Base-by-base conservation (phyloP, 2,329 filamentous ascomycete species). In the Pezicula neosporulosa region DNA sequence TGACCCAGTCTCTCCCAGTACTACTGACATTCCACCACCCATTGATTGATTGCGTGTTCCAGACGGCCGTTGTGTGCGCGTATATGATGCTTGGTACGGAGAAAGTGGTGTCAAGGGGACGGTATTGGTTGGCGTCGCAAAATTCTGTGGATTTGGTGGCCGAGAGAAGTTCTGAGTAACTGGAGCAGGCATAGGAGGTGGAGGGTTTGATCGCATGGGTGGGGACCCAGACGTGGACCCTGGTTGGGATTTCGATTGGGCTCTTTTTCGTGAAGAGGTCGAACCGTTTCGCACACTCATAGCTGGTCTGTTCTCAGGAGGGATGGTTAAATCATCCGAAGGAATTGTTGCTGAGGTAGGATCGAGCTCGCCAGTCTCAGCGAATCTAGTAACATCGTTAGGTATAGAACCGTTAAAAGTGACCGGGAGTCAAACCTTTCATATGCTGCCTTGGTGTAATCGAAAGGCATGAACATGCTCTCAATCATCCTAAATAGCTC, bases 401-500 rank as follows among this genome's bases (percentile, higher is more conserved):
- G 37, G 16, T 21, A 39, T 35, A 36, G 15, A 28, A 18, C 13
- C 12, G 44, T 41, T 10, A 37, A 36, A 18, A 33, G 35, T 44
- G 28, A 24, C 30, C 44, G 41, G 19, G 41, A 39, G 30, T 63
- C 83, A 57, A 76, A 90, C 80, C 86, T 86, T 64, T 86, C 85
- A 63, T 91, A 93, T 3, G 85, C 87, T 18, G 89, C 85, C 3
- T 86, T 73, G 0, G 92, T 97, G 70, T 99, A 99, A 69, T 99
- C 94, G 68, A 97, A 99, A 1, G 92, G 90, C 67, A 89, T 85
- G 66, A 97, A 99, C 63, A 96, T 87, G 4, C 83, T 88, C 70
- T 99, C 94, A 55, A 99, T 97, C 81, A 95, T 89, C 57, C 85
- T 85, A 68, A 97, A 94, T 19, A 97, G 78, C 69, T 97, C 92